A percentile compares a stretch with the other conserved stretches of the same genome.
Conservation (phyloP, 257 asterid species). For the Euphrasia confusa region DNA sequence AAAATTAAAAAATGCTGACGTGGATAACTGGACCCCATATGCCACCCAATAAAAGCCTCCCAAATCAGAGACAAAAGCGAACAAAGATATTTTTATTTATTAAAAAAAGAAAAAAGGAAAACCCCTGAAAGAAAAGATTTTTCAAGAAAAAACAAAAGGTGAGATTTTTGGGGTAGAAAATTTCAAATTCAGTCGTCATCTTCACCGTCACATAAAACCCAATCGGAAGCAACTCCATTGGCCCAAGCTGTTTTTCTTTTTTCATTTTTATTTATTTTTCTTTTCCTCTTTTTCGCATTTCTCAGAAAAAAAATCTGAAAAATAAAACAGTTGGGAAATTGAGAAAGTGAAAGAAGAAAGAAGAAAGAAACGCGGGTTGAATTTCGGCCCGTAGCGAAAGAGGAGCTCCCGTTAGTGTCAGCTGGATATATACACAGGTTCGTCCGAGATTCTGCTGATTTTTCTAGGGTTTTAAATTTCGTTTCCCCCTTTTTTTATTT, state of each 20-base stretch:
- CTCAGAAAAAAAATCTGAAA: conserved; percentile 12
- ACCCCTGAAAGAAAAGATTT: neutral
- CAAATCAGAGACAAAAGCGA: too few relatives aligned
- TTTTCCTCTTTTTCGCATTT: conserved; percentile 11
- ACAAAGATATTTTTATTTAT: neutral
- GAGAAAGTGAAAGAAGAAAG: conserved; percentile 1
- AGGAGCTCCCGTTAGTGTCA: conserved; percentile 26
- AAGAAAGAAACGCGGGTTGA: neutral
- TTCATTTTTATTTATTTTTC: neutral
- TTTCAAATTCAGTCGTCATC: conserved; percentile 29
- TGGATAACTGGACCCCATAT: too few relatives aligned
- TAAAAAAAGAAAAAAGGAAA: neutral
- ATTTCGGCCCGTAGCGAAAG: conserved; percentile 27
- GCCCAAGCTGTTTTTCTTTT: conserved; percentile 26
- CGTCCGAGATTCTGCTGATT: conserved; percentile 19
- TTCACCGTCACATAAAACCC: conserved; percentile 24
- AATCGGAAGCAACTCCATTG: conserved; percentile 24
- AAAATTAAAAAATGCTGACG: too few relatives aligned
- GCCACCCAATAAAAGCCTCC: too few relatives aligned
- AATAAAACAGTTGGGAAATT: neutral
- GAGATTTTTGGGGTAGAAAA: conserved; percentile 5
- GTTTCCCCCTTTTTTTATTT: neutral
- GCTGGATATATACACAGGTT: conserved; percentile 30
- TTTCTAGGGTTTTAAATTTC: conserved; percentile 29
- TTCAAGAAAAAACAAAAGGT: neutral